Evolutionary conservation across 495 filamentous ascomycete genomes (phyloP).

Genomic region (Sphaerosporella brunnea): DNA sequence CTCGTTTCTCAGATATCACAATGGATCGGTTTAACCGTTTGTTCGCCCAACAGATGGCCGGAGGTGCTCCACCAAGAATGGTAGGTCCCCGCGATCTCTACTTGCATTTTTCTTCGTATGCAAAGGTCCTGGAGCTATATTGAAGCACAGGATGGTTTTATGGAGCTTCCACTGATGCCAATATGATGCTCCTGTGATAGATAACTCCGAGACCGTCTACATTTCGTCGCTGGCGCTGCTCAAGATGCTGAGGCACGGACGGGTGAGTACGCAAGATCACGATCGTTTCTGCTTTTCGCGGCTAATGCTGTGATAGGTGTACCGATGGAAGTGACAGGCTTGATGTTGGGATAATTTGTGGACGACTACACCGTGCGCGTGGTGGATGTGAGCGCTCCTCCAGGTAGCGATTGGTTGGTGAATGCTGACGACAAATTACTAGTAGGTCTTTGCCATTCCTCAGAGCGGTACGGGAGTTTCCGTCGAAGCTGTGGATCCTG

Average conservation of each 20-base stretch:
- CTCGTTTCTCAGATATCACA: too few relatives aligned
- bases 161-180: too few relatives aligned
- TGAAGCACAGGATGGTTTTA: not conserved
- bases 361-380: constrained; percentile 98
- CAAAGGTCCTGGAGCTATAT: not conserved
- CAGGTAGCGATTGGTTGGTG: not conserved
- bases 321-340: constrained; percentile 98
- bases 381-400: constrained; percentile 47
- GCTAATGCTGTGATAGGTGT: constrained; percentile 32
- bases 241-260: constrained; percentile 95
- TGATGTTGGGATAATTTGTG: constrained; percentile 97
- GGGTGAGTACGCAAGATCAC: constrained; percentile 44
- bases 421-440: too few relatives aligned
- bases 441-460: constrained; percentile 73
- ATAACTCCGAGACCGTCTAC: constrained; percentile 98
- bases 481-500: constrained; percentile 89
- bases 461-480: constrained; percentile 96
- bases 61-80: constrained; percentile 51
- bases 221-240: constrained; percentile 92
- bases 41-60: constrained; percentile 59
- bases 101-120: too few relatives aligned
- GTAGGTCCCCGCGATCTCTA: constrained; percentile 52
- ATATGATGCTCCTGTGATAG: constrained; percentile 42
- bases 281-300: not conserved
- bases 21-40: constrained; percentile 79